phyloP scores from a whole-genome alignment of 108 stramenopile genomes.

The Cyclotella choctawhatcheeana region DNA sequence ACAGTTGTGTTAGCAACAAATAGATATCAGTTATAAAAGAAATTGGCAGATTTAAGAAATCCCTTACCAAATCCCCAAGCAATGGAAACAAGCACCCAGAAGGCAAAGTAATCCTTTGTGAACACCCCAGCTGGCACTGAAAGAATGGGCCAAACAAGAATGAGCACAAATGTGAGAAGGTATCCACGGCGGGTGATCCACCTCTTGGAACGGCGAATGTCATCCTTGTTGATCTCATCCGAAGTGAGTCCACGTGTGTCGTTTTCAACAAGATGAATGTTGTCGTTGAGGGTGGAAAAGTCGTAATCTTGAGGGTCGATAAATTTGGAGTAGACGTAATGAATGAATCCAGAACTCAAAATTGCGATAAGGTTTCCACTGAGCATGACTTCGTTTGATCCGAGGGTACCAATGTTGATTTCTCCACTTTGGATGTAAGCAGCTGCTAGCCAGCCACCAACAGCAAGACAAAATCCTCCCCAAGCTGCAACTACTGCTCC shows the following conservation, averaged over 20 bases:
- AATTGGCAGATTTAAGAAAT: too few species aligned
- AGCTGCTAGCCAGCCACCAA: conserved; percentile 79
- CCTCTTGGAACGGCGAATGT: conserved; percentile 62
- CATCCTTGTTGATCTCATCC: conserved; percentile 64
- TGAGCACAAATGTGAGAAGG: conserved; percentile 77
- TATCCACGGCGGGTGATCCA: conserved; percentile 90
- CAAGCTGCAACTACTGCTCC: conserved; percentile 89
- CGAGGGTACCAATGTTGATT: conserved; percentile 72
- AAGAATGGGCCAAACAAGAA: conserved; percentile 89
- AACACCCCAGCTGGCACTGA: conserved; percentile 90
- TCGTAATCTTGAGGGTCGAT: conserved; percentile 88
- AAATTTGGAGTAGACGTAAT: conserved; percentile 69
- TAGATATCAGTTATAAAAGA: too few species aligned
- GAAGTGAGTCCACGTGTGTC: conserved; percentile 73
- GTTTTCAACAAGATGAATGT: conserved; percentile 77
- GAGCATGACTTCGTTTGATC: conserved; percentile 91
- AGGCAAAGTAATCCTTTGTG: conserved; percentile 81
- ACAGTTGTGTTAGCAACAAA: too few species aligned
- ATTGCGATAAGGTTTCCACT: conserved; percentile 92
- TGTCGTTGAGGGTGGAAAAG: conserved; percentile 63
- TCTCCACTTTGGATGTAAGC: conserved; percentile 62
- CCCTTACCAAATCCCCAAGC: conserved; percentile 92
- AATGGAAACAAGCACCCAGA: conserved; percentile 91
- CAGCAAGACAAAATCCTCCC: conserved; percentile 73
- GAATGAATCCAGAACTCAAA: conserved; percentile 72